Evolutionary conservation across 768 basidiomycete genomes (phyloP).

Genomic region (Trametes meyenii): DNA sequence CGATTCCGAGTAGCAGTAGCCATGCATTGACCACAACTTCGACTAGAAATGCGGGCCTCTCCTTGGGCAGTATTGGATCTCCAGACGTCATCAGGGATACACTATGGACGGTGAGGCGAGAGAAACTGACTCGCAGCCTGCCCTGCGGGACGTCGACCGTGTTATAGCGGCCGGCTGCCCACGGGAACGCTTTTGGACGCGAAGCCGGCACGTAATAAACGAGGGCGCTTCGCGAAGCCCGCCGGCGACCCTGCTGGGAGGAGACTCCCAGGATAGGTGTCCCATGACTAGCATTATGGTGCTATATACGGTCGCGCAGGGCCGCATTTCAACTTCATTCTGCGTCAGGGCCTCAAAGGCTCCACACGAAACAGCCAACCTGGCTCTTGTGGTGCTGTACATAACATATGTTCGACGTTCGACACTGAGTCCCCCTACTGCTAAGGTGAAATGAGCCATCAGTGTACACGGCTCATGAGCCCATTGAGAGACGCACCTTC

Average conservation of each 20-base stretch:
- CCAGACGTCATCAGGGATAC: neutral
- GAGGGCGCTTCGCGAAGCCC: neutral
- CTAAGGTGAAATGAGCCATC: no score
- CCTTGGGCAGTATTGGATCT: neutral
- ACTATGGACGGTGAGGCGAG: no score
- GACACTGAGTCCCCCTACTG: no score
- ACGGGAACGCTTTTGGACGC: neutral
- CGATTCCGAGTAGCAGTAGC: neutral
- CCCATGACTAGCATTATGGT: neutral
- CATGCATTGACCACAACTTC: neutral
- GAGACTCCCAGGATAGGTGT: neutral
- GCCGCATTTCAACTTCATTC: neutral
- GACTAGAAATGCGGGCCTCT: neutral
- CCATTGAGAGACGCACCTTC: neutral
- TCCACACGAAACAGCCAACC: no score
- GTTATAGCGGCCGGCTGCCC: neutral
- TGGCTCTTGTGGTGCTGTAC: no score
- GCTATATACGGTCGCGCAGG: neutral
- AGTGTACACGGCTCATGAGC: no score
- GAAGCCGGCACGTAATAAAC: neutral
- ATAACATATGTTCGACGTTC: no score
- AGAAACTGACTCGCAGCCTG: no score
- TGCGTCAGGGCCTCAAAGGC: neutral
- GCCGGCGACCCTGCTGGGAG: slow-evolving; percentile 2
- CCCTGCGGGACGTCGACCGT: neutral